Conservation (phyloP, 1,139 yeast species). For the Taiozyma onychis region DNA sequence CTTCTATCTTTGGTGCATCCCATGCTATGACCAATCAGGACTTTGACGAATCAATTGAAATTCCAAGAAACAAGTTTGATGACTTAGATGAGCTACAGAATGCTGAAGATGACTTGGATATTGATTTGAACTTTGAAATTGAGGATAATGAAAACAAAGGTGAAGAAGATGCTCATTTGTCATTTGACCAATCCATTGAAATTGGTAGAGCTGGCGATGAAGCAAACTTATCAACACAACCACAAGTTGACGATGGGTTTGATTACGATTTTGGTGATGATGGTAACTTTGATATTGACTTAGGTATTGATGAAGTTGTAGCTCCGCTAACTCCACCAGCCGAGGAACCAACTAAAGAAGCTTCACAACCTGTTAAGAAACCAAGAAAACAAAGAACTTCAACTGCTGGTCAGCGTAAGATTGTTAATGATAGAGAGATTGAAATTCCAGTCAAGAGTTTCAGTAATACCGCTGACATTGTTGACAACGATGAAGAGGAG, state of each 20-base stretch:
- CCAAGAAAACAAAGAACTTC: conserved; percentile 9
- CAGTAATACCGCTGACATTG: conserved; percentile 10
- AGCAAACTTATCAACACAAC: conserved; percentile 15
- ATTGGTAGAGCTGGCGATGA: conserved; percentile 30
- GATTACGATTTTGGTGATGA: conserved; percentile 12
- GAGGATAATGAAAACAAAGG: conserved; percentile 2
- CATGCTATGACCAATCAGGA: conserved; percentile 17
- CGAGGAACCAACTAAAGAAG: conserved; percentile 9
- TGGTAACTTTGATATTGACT: conserved; percentile 9
- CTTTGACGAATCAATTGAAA: conserved; percentile 51
- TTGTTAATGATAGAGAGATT: conserved; percentile 17
- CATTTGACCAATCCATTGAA: conserved; percentile 27
- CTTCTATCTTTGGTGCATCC: conserved; percentile 8
- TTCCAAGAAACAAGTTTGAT: conserved; percentile 40
- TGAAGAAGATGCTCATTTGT: conserved; percentile 9
- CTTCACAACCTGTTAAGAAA: conserved; percentile 4
- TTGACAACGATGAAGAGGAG: background rate
- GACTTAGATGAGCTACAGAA: conserved; percentile 21
- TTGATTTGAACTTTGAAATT: conserved; percentile 31
- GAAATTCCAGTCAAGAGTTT: conserved; percentile 20
- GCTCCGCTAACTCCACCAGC: conserved; percentile 15
- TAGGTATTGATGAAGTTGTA: conserved; percentile 7
- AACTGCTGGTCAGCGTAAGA: conserved; percentile 16
- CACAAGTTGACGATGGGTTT: conserved; percentile 2
- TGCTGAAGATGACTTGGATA: conserved; percentile 24